Percentiles rank a stretch among this genome's conserved stretches.
Conservation (phyloP, 257 asterid species). For the Solanum piurae region DNA sequence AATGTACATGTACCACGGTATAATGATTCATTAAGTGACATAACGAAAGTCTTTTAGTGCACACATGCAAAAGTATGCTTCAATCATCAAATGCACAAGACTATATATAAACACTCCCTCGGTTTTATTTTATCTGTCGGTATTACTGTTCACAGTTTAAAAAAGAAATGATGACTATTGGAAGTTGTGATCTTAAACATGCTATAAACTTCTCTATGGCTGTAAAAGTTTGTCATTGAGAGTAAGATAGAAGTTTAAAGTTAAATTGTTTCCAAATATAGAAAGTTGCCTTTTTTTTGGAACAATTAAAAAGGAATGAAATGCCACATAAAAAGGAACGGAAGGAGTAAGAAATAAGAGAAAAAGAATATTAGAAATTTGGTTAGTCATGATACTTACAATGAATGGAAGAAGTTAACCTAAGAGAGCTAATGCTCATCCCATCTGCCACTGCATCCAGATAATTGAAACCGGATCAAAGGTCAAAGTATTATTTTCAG, state of each 20-base stretch:
- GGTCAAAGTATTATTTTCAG: background rate
- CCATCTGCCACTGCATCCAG: constrained; percentile 87
- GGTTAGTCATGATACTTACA: constrained; percentile 16
- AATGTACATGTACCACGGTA: background rate
- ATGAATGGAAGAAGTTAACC: constrained; percentile 3
- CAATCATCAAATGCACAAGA: background rate
- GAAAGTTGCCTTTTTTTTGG: background rate
- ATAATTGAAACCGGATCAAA: background rate
- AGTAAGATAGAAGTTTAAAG: background rate
- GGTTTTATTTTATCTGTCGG: background rate
- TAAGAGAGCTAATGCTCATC: constrained; percentile 30
- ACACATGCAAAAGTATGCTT: background rate
- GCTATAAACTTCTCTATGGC: background rate
- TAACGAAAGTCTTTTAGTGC: background rate
- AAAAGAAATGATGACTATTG: background rate
- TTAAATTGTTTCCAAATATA: background rate
- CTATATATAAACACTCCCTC: background rate
- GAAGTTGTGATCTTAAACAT: background rate
- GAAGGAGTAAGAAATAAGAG: background rate
- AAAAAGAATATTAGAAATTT: background rate
- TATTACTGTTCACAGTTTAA: background rate
- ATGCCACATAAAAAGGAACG: background rate
- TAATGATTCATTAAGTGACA: background rate
- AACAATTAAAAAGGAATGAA: background rate
- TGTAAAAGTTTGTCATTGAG: background rate